Conservation (phyloP, 805 yeast species). For the Metschnikowia lochheadii region DNA sequence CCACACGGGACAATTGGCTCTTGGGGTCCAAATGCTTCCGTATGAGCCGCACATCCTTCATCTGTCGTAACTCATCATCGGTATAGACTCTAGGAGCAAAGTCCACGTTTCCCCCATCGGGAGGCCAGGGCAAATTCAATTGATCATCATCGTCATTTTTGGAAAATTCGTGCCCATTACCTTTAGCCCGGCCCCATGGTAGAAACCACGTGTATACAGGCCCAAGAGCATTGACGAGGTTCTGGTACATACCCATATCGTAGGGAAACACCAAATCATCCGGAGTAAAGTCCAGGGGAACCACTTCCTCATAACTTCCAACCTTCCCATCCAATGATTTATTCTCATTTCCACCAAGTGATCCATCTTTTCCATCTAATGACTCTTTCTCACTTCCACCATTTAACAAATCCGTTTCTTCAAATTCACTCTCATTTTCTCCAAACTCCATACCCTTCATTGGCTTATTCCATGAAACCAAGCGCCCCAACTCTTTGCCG, state of each 20-base stretch:
- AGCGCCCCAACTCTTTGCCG: constrained; percentile 37
- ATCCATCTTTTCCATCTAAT: too few relatives aligned
- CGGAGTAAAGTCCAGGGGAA: constrained; percentile 41
- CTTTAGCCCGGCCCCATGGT: constrained; percentile 66
- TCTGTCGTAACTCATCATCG: constrained; percentile 14
- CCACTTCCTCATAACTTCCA: constrained; percentile 9
- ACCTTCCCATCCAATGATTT: too few relatives aligned
- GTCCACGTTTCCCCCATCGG: constrained; percentile 64
- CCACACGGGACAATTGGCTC: constrained; percentile 33
- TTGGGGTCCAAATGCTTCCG: constrained; percentile 36
- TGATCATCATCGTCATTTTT: constrained; percentile 58
- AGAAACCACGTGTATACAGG: constrained; percentile 60
- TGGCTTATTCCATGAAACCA: constrained; percentile 43
- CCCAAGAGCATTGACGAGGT: constrained; percentile 55
- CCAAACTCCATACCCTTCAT: neutral
- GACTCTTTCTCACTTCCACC: too few relatives aligned
- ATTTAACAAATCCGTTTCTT: too few relatives aligned
- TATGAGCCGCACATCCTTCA: constrained; percentile 22
- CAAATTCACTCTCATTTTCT: too few relatives aligned
- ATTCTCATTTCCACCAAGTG: too few relatives aligned
- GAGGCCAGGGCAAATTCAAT: constrained; percentile 85
- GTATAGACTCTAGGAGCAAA: constrained; percentile 8
- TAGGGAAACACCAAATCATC: constrained; percentile 83
- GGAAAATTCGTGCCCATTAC: constrained; percentile 55
- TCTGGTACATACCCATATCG: constrained; percentile 59